Evolutionary conservation across 2,329 filamentous ascomycete species (phyloP), one percentile per base, ranked within the genome.

Genomic region (Colletotrichum nymphaeae): DNA sequence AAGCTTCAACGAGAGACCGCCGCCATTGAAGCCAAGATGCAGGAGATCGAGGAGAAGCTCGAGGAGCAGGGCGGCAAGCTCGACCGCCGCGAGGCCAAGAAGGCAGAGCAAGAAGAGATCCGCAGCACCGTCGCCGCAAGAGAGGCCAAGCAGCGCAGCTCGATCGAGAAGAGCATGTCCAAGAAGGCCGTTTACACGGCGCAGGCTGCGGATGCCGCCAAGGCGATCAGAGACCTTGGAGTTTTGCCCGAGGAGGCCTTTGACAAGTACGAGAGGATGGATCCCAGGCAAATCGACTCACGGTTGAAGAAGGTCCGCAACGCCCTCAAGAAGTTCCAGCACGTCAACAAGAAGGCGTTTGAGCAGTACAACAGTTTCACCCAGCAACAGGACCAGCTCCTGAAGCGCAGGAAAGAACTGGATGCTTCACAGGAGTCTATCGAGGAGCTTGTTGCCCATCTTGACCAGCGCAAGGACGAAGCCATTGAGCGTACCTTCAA

Each of bases 331-430:
- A 98, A 98, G 81, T 98, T 97, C 85, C 95, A 95, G 68, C 95
- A 98, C 79, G 95, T 99, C 85, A 99, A 99, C 89, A 99, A 98
- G 86, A 98, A 99, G 85, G 97, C 97, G 0, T 98, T 98, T 80
- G 97, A 99, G 84, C 97, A 99, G 82, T 99, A 98, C 86, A 97
- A 96, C 85, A 97, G 93, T 84, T 99, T 98, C 82, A 98, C 96
- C 8, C 93, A 92, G 63, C 95, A 98, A 83, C 93, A 97, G 70
- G 95, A 98, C 75, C 93, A 93, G 26, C 88, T 99, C 22, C 93
- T 94, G 63, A 93, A 94, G 79, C 93, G 97, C 77, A 91, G 96
- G 63, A 90, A 93, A 78, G 97, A 98, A 81, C 91, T 99, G 12
- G 95, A 98, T 78, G 92, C 91, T 16, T 96, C 94, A 3, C 95